Base-by-base conservation (phyloP, 228 moss, liverwort and hornwort genomes). In the Sphagnum fallax region DNA sequence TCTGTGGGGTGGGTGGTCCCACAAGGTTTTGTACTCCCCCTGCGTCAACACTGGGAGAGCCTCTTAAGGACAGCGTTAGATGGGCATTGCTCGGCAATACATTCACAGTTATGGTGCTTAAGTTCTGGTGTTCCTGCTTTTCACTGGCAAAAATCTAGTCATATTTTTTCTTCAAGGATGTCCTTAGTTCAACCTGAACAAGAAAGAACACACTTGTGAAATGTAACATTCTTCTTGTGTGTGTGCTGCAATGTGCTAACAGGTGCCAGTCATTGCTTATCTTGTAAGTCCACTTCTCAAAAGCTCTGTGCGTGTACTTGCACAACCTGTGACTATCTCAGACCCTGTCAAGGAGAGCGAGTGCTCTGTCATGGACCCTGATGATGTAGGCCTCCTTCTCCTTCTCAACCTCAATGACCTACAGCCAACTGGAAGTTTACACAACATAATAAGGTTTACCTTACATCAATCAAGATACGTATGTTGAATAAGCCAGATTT, bases 191-290 rank as follows among this genome's bases (percentile, higher is more conserved):
- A 32, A 32, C 32, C 32, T 32, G 32, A 32, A 32, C 32, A 32
- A 32, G 32, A 32, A 32, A 32, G 32, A 32, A 0, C 32, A 32
- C 32, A 32, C 32, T 32, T 32, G 32, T 32, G 32, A 32, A 55
- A 55, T 55, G 55, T 55, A 55, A 12, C 12, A 8, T 55, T 55
- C 55, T 55, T 12, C 55, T 55, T 55, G 9, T 55, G 55, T 55
- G 55, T 55, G 55, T 55, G 32, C 32, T 32, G 32, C 32, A 32
- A 32, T n/a, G 52, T 53, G 51, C 14, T 13, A 65, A 48, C 74
- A 91, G 91, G 91, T 93, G 65, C 87, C 81, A 65, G 87, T 91
- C 4, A 90, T 97, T 69, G 77, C 88, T 4, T 91, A 88, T 72
- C 87, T 97, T 63, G 72, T 74, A 59, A 91, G 90, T 72, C 85